Evolutionary conservation across 1,284 basidiomycete genomes (phyloP), one percentile per base, ranked within the genome.

Genomic region (Boletus hoseneyae): DNA sequence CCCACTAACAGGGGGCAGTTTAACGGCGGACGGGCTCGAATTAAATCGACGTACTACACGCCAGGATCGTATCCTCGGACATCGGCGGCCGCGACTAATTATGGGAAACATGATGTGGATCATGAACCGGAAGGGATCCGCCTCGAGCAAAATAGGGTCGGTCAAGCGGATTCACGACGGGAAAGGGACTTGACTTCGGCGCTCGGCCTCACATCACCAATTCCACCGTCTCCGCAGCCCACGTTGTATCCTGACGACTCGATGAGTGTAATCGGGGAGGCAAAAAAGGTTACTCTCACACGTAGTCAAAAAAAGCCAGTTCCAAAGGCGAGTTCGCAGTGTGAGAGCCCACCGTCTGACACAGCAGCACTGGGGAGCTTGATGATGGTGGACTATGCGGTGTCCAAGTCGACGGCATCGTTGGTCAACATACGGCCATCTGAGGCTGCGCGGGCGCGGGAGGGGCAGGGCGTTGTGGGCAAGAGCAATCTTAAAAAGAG

Each of bases 231-330:
- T 13, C 83, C 80, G 27, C 79, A 78, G 56, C 76, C 76, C 15
- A 84, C 83, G 7, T 59, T 86, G 50, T 84, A 81, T 59, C 84
- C 84, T 5, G 85, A 87, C 51, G 85, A 87, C 65, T 86, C 83
- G 10, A 69, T 84, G 63, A 84, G 82, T 50, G 72, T 86, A 27
- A 73, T 78, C 6, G 76, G 74, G 15, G 70, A 72, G 40, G 71
- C 53, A 6, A 69, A 57, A 42, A 66, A 63, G 40, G 46, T 64
- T 3, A 48, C 45, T 5, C 19, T 70, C 45, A 51, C 63, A 41
- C 62, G 63, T 1, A 58, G 56, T 48, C 63, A 64, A 35, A 70
- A 67, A 56, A 75, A 71, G 53, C 64, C 65, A 9, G 61, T 62
- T 15, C 63, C 64, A 10, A 57, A 65, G 50, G n/a, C 52, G 39